Percentiles rank a stretch among this genome's conserved stretches.
phyloP scores from a whole-genome alignment of 2,329 filamentous ascomycete species.

The Fusarium proliferatum region DNA sequence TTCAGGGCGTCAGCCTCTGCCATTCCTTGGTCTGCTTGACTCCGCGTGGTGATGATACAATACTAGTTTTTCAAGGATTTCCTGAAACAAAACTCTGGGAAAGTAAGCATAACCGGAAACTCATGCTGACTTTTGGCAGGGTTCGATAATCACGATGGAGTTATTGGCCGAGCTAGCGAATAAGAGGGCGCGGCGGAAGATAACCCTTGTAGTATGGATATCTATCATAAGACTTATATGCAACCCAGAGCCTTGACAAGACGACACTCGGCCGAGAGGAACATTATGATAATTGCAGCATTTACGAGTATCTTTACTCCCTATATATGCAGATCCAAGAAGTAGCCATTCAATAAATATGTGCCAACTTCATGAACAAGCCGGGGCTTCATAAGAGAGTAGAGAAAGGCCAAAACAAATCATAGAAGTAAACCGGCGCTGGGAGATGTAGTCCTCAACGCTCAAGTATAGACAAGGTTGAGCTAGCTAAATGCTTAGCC shows the following conservation, averaged over 20 bases:
- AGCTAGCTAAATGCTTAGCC: neutral
- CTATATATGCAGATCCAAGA: neutral
- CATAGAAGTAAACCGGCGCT: neutral
- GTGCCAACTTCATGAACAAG: neutral
- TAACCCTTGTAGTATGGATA: neutral
- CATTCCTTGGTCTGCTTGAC: neutral
- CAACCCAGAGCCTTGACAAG: neutral
- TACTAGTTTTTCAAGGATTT: neutral
- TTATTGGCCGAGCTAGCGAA: neutral
- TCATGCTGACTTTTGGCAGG: neutral
- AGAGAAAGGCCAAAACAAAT: neutral
- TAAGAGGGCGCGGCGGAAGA: neutral
- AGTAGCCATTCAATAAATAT: neutral
- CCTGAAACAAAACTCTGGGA: neutral
- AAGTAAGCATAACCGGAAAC: neutral
- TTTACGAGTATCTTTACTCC: rapidly evolving
- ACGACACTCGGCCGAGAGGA: neutral
- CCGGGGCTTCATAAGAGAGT: neutral
- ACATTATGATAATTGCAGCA: neutral
- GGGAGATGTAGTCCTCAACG: neutral
- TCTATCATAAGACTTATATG: neutral
- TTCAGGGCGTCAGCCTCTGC: neutral
- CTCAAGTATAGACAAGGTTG: neutral
- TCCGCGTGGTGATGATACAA: neutral
- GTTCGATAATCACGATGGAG: neutral